phyloP scores from a whole-genome alignment of 306 rosid genomes.

The Vigna unguiculata region DNA sequence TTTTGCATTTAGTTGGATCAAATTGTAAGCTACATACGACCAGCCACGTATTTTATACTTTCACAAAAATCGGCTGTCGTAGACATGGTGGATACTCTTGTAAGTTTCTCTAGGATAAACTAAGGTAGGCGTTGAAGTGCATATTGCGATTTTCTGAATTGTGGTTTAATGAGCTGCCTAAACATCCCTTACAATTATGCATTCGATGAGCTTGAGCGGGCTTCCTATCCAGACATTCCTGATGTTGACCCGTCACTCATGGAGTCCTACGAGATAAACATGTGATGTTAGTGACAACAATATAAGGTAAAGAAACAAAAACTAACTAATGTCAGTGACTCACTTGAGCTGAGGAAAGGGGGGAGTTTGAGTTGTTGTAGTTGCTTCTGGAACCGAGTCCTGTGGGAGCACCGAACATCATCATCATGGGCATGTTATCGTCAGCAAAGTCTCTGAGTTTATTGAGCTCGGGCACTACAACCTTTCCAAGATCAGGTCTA shows the following conservation, averaged over 20 bases:
- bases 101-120: background rate
- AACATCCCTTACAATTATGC: background rate
- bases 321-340: constrained; percentile 36
- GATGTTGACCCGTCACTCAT: constrained; percentile 47
- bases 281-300: background rate
- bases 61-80: background rate
- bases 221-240: constrained; percentile 52
- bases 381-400: constrained; percentile 25
- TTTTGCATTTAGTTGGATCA: background rate
- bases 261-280: constrained; percentile 49
- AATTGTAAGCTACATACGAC: background rate
- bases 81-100: background rate
- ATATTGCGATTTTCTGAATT: background rate
- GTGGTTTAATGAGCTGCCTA: background rate
- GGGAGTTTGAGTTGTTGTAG: background rate
- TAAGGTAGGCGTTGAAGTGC: background rate
- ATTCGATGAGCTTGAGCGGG: constrained; percentile 54
- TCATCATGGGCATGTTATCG: constrained; percentile 48
- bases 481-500: constrained; percentile 81
- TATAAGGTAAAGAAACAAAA: background rate
- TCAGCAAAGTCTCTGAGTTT: constrained; percentile 69
- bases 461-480: constrained; percentile 72
- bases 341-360: constrained; percentile 48
- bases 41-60: background rate
- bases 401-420: constrained; percentile 30